Conservation (phyloP, 495 filamentous ascomycete species). For the Sporormia fimetaria region DNA sequence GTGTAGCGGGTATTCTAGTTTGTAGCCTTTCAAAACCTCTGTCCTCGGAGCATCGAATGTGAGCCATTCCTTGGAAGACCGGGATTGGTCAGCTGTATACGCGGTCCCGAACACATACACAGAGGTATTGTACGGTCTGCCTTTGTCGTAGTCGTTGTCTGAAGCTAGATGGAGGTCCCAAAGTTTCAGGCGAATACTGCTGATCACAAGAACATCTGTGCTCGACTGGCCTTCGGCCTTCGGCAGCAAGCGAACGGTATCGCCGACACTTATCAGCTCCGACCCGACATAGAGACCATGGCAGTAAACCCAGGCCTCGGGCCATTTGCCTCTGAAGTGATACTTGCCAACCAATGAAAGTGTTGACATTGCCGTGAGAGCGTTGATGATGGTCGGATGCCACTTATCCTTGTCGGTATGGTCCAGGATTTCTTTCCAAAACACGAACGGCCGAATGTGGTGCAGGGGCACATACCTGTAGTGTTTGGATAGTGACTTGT, state of each 20-base stretch:
- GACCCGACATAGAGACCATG: slow-evolving; percentile 46
- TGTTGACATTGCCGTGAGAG: slow-evolving; percentile 42
- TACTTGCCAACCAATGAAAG: slow-evolving; percentile 42
- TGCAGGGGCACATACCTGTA: slow-evolving; percentile 45
- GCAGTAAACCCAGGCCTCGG: slow-evolving; percentile 40
- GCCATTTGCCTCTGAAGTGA: slow-evolving; percentile 44
- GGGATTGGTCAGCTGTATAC: slow-evolving; percentile 36
- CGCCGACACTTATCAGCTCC: slow-evolving; percentile 43
- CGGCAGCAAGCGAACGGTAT: slow-evolving; percentile 41
- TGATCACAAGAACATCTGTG: slow-evolving; percentile 44
- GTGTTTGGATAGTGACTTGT: slow-evolving; percentile 42
- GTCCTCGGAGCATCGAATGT: slow-evolving; percentile 21
- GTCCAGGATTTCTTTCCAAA: slow-evolving; percentile 40
- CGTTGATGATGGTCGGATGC: slow-evolving; percentile 46
- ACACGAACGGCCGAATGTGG: slow-evolving; percentile 44
- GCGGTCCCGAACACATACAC: slow-evolving; percentile 39
- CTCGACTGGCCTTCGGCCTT: slow-evolving; percentile 5
- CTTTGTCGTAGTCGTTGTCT: slow-evolving; percentile 37
- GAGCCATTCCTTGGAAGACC: slow-evolving; percentile 22
- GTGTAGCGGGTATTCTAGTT: slow-evolving; percentile 40
- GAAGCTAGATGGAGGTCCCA: slow-evolving; percentile 32
- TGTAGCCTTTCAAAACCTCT: slow-evolving; percentile 32
- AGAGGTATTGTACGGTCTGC: slow-evolving; percentile 35
- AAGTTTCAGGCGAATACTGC: slow-evolving; percentile 39
- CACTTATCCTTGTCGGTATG: slow-evolving; percentile 32